These are phyloP conservation scores for Schizosaccharomyces cryophilus DNA, from an alignment of 805 yeast genomes.

Conservation along the genomic window DNA sequence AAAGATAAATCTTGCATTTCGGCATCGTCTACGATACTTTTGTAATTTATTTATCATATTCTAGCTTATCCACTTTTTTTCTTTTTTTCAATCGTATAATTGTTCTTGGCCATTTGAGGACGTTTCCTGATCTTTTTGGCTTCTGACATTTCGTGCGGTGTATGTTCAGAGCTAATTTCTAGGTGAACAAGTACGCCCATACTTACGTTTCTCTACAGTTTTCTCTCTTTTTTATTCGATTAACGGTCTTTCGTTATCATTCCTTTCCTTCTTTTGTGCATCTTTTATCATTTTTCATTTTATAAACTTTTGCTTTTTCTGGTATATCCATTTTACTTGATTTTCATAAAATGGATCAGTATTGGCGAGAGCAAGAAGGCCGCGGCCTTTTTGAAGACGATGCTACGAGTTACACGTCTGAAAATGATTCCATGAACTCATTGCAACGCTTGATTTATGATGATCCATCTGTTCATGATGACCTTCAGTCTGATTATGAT, in stretches of 20 bases:
- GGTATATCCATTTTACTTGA: background rate
- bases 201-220: no score
- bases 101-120: no score
- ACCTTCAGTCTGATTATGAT: background rate
- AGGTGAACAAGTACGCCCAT: no score
- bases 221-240: background rate
- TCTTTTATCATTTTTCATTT: background rate
- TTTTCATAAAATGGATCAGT: background rate
- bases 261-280: background rate
- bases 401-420: background rate
- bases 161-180: no score
- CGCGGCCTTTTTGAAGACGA: constrained; percentile 1
- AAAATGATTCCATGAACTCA: background rate
- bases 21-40: no score
- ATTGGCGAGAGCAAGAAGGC: constrained; percentile 1
- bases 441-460: background rate
- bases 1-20: no score
- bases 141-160: no score
- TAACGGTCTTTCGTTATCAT: background rate
- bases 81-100: no score
- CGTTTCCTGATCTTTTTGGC: no score
- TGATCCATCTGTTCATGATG: background rate
- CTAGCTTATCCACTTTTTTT: no score
- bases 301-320: background rate
- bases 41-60: no score